phyloP scores from a whole-genome alignment of 768 basidiomycete genomes.

The Xerocomus spinulosus region DNA sequence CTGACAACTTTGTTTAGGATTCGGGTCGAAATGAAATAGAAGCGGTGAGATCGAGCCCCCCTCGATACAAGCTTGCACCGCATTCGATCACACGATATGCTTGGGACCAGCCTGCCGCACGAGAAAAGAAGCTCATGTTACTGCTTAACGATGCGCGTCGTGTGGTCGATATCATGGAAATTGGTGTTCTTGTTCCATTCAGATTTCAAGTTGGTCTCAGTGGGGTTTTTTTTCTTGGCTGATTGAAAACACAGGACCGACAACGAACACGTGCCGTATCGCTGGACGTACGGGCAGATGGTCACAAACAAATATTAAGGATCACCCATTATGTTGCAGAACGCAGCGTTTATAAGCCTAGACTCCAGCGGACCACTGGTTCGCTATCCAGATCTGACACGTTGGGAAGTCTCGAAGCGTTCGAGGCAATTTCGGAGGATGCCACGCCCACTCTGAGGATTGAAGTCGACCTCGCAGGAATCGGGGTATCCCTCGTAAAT shows the following conservation, averaged over 20 bases:
- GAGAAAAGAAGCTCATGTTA: conserved; percentile 74
- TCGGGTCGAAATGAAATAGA: conserved; percentile 36
- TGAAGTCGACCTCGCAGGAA: conserved; percentile 76
- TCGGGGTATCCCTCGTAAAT: conserved; percentile 91
- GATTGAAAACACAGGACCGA: conserved; percentile 38
- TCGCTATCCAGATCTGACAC: conserved; percentile 62
- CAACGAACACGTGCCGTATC: conserved; percentile 67
- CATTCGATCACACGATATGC: conserved; percentile 65
- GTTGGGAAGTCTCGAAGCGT: conserved; percentile 63
- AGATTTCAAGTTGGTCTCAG: conserved; percentile 60
- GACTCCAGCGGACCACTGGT: conserved; percentile 39
- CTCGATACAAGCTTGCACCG: conserved; percentile 54
- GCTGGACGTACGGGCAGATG: conserved; percentile 89
- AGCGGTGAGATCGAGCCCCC: conserved; percentile 34
- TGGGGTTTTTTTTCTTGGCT: background rate
- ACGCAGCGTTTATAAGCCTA: conserved; percentile 83
- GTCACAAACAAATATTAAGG: conserved; percentile 74
- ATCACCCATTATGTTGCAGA: conserved; percentile 86
- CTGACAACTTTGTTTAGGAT: conserved; percentile 38
- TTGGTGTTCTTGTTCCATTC: conserved; percentile 88
- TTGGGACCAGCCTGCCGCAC: conserved; percentile 89
- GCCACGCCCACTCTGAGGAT: conserved; percentile 61
- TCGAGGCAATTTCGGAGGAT: conserved; percentile 82
- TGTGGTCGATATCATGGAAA: conserved; percentile 88
- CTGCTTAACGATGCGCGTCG: conserved; percentile 56